Conservation (phyloP, 257 asterid species). For the Linderniella brevidens region DNA sequence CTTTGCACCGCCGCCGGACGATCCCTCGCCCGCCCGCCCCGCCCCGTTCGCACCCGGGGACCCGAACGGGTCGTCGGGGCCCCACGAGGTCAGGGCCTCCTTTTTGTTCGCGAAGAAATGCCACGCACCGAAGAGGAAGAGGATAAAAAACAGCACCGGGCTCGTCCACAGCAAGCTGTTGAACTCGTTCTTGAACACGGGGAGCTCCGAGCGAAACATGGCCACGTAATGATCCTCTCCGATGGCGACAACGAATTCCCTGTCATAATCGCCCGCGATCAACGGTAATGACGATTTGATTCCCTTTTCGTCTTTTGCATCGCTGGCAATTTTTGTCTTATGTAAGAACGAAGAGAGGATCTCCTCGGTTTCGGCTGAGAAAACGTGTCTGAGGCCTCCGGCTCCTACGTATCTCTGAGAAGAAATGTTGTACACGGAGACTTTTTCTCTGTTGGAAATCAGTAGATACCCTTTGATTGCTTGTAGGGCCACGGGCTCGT, state of each 20-base stretch:
- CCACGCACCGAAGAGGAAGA: constrained; percentile 78
- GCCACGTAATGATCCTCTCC: constrained; percentile 64
- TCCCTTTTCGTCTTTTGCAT: constrained; percentile 12
- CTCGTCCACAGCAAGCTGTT: constrained; percentile 73
- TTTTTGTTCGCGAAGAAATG: constrained; percentile 87
- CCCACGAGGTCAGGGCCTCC: constrained; percentile 89
- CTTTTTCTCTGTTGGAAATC: constrained; percentile 36
- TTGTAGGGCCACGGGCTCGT: constrained; percentile 46
- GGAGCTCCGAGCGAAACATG: constrained; percentile 70
- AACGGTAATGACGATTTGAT: constrained; percentile 23
- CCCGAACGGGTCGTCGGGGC: constrained; percentile 66
- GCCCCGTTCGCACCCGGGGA: constrained; percentile 40
- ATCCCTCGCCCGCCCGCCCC: constrained; percentile 18
- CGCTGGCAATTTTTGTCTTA: constrained; percentile 16
- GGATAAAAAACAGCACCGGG: constrained; percentile 66
- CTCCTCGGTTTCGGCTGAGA: constrained; percentile 49
- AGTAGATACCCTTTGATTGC: constrained; percentile 80
- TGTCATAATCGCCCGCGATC: constrained; percentile 58
- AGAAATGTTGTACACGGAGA: constrained; percentile 61
- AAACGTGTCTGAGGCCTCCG: constrained; percentile 52
- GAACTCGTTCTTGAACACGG: constrained; percentile 60
- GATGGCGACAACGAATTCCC: constrained; percentile 48
- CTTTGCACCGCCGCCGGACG: too few relatives aligned
- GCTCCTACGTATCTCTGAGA: constrained; percentile 74
- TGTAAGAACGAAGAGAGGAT: constrained; percentile 42